A percentile compares a stretch with the other conserved stretches of the same genome.
Evolutionary conservation across 768 basidiomycete genomes (phyloP).

Genomic region (Termitomyces sp.): DNA sequence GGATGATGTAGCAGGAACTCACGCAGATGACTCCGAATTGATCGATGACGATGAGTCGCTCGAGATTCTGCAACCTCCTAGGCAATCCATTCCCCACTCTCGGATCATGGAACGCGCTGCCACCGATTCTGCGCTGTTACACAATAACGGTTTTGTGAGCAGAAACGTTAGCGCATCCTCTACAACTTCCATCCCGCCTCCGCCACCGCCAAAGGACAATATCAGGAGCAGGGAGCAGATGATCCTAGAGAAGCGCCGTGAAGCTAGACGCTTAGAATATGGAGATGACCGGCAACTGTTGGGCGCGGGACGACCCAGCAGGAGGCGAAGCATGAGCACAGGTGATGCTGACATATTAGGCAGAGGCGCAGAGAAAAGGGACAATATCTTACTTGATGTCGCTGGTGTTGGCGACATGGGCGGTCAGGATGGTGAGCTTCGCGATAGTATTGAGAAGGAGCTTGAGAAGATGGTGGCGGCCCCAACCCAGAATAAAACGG

Average conservation of each 20-base stretch:
- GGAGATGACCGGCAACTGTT: conserved; percentile 26
- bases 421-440: conserved; percentile 48
- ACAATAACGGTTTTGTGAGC: conserved; percentile 35
- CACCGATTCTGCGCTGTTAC: conserved; percentile 45
- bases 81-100: conserved; percentile 10
- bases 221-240: conserved; percentile 63
- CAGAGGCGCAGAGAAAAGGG: conserved; percentile 28
- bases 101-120: conserved; percentile 41
- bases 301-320: conserved; percentile 48
- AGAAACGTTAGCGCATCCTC: conserved; percentile 42
- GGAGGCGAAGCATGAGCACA: conserved; percentile 75
- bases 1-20: conserved; percentile 57
- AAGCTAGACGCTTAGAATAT: conserved; percentile 53
- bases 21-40: conserved; percentile 39
- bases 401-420: conserved; percentile 23
- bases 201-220: conserved; percentile 61
- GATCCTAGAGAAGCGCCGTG: conserved; percentile 67
- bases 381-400: conserved; percentile 37
- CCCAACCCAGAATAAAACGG: conserved; percentile 35
- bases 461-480: conserved; percentile 57
- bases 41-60: conserved; percentile 40
- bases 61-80: conserved; percentile 22
- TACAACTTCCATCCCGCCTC: conserved; percentile 37
- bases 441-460: conserved; percentile 72
- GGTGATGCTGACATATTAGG: conserved; percentile 58